Evolutionary conservation across 2,329 filamentous ascomycete species (phyloP), one percentile per base, ranked within the genome.

Genomic region (Grosmannia huntii): DNA sequence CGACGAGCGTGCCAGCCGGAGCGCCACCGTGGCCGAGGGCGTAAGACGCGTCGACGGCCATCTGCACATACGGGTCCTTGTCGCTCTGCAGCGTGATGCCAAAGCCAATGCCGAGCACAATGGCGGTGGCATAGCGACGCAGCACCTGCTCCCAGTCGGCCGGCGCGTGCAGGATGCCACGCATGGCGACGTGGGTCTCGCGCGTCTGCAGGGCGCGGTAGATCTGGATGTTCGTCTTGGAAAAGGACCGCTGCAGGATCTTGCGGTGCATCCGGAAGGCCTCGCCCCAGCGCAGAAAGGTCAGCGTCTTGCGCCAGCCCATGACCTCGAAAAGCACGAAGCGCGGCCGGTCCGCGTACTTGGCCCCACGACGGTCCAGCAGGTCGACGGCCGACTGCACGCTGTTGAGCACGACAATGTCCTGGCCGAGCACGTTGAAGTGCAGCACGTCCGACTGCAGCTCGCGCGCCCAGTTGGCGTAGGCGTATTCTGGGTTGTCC

Each of bases 61-160:
- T 68, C 57, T 74, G 66, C 36, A 77, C 69, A 58, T 71, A 74
- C 1, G 71, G 70, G 61, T 75, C 71, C 23, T 66, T 53, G 38
- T 74, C 67, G 23, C 65, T 64, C 5, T 68, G 59, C 21, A 76
- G 68, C 4, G 63, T 65, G 53, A 76, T 68, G 9, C 75, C 75
- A 61, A 75, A 76, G 1, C 73, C 73, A 14, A 76, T 73, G 5
- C 68, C 65, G 16, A 76, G 64, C 0, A 76, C 71, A 25, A 76
- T 65, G 6, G 72, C 73, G 0, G 71, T 70, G 9, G 73, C 66
- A 48, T 74, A 75, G 1, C 71, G 68, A 10, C 68, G 62, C 53
- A 74, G 52, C n/a, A 68, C 63, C 4, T 53, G 65, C 41, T 74
- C 70, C 73, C 73, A 76, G 0, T 68, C 62, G 1, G 60, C 61